These are phyloP conservation scores for Botrytis fabae DNA, from an alignment of 2,329 filamentous ascomycete species.

Conservation along the genomic window DNA sequence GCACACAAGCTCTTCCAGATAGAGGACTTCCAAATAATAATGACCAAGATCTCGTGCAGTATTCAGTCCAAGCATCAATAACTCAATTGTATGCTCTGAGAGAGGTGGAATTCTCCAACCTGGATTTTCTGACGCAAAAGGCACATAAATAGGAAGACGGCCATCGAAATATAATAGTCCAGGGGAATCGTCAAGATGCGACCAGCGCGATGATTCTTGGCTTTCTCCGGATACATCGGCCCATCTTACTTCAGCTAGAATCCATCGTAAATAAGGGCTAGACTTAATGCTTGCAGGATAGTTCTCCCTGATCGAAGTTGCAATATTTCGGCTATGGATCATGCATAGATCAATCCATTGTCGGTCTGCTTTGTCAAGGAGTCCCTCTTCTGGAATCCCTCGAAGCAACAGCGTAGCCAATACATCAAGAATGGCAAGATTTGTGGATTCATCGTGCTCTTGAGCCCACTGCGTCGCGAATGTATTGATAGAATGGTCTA, in stretches of 20 bases:
- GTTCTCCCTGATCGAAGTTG: neutral
- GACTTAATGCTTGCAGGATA: neutral
- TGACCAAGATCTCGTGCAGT: neutral
- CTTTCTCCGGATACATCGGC: neutral
- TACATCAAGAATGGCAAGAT: neutral
- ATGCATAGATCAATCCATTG: neutral
- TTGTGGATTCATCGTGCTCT: neutral
- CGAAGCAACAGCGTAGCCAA: neutral
- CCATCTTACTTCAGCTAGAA: neutral
- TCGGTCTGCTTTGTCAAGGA: neutral
- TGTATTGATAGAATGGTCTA: neutral
- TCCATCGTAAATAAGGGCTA: conserved; percentile 8
- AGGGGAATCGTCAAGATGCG: neutral
- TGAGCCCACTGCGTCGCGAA: neutral
- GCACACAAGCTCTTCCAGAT: neutral
- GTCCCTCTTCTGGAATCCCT: accelerated
- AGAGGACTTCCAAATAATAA: neutral
- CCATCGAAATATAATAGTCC: neutral
- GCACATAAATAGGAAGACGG: neutral
- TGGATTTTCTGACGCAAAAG: neutral
- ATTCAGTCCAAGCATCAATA: neutral
- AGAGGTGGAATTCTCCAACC: neutral
- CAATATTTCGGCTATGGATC: neutral
- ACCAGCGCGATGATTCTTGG: neutral
- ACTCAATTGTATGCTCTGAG: neutral